phyloP scores from a whole-genome alignment of 2,329 filamentous ascomycete species.

The Sclerotinia sclerotiorum region DNA sequence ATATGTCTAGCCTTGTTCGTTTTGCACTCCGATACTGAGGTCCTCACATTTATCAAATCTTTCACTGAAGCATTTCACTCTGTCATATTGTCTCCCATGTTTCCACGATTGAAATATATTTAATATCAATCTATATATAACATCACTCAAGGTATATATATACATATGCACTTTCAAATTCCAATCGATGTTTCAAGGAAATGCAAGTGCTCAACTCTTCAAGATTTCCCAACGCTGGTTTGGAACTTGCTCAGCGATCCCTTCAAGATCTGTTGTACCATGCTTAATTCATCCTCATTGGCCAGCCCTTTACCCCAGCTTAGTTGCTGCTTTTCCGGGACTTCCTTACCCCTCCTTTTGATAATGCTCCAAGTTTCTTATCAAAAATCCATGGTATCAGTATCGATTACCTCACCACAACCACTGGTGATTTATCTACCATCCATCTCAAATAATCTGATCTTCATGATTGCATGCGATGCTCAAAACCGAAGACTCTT shows the following conservation, averaged over 20 bases:
- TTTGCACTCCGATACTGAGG: not conserved
- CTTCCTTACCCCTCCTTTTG: slow-evolving; percentile 13
- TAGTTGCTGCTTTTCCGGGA: not conserved
- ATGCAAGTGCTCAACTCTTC: not conserved
- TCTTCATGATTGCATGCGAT: slow-evolving; percentile 1
- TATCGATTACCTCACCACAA: slow-evolving; percentile 24
- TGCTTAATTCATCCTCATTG: not conserved
- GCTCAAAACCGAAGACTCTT: not conserved
- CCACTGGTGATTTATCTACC: not conserved
- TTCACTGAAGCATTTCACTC: not conserved
- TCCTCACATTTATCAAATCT: not conserved
- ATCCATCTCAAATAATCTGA: not conserved
- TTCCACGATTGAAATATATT: not conserved
- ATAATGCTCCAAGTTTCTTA: slow-evolving; percentile 22
- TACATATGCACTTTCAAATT: not conserved
- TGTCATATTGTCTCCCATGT: not conserved
- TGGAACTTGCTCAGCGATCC: not conserved
- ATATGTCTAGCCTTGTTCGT: not conserved
- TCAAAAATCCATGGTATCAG: slow-evolving; percentile 7
- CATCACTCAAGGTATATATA: not conserved
- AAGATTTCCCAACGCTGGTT: not conserved
- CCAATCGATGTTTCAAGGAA: slow-evolving; percentile 1
- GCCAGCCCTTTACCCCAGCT: not conserved
- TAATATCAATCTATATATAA: not conserved
- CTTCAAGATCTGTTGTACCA: not conserved